phyloP scores from a whole-genome alignment of 2,329 filamentous ascomycete species.

The Daldinia sp. region DNA sequence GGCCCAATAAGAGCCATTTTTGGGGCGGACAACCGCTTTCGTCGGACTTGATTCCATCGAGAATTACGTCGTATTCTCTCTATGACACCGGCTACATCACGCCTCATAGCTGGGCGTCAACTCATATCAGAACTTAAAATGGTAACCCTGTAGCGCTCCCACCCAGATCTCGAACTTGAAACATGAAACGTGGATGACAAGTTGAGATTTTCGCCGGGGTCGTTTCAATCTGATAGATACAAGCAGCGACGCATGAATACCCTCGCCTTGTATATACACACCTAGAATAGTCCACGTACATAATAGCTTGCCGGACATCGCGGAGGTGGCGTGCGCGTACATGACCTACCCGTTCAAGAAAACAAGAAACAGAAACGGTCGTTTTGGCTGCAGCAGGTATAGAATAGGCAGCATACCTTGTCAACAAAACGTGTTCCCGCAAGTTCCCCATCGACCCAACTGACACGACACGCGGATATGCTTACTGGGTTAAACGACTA shows the following conservation, averaged over 20 bases:
- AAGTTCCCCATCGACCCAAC: slow-evolving; percentile 23
- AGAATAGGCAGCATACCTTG: slow-evolving; percentile 23
- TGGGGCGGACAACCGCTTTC: slow-evolving; percentile 11
- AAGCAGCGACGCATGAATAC: slow-evolving; percentile 8
- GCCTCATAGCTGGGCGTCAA: slow-evolving; percentile 30
- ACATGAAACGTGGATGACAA: slow-evolving; percentile 38
- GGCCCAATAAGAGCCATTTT: slow-evolving; percentile 27
- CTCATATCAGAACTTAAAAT: slow-evolving; percentile 38
- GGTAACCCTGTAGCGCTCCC: slow-evolving; percentile 24
- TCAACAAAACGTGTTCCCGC: slow-evolving; percentile 14
- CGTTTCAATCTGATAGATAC: slow-evolving; percentile 32
- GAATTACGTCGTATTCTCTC: slow-evolving; percentile 10
- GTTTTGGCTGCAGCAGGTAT: slow-evolving; percentile 13
- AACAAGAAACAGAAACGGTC: background rate
- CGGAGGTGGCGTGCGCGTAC: slow-evolving; percentile 12
- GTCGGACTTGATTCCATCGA: slow-evolving; percentile 17
- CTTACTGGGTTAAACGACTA: slow-evolving; percentile 24
- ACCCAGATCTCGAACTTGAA: slow-evolving; percentile 33
- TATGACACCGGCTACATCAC: slow-evolving; percentile 7
- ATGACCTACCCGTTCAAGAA: slow-evolving; percentile 30
- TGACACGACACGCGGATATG: slow-evolving; percentile 14
- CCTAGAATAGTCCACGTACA: slow-evolving; percentile 1
- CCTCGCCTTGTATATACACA: slow-evolving; percentile 3
- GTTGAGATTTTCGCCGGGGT: slow-evolving; percentile 30
- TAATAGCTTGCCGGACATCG: slow-evolving; percentile 2